A percentile compares a stretch with the other conserved stretches of the same genome.
Conservation (phyloP, 2,329 filamentous ascomycete species). For the Pseudogymnoascus sp. region DNA sequence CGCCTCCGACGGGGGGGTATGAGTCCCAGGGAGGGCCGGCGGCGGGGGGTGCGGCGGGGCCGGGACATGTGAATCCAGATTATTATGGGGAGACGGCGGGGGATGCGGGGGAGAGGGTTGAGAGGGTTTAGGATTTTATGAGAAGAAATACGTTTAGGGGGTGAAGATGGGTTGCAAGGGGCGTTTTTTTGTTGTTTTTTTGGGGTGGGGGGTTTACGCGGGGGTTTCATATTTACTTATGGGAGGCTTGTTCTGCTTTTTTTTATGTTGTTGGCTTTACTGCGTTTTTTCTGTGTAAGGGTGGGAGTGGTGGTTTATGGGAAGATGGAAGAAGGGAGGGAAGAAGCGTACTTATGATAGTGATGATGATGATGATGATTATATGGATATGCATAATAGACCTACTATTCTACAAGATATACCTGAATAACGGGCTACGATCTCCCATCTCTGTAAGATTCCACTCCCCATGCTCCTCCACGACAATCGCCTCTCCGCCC, state of each 20-base stretch:
- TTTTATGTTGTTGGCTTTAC: background rate
- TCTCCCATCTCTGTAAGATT: conserved; percentile 13
- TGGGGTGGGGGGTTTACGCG: background rate
- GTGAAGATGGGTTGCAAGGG: background rate
- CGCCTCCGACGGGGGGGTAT: background rate
- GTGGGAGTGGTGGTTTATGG: background rate
- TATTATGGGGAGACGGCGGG: background rate
- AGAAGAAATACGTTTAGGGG: background rate
- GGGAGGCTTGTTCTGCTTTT: background rate
- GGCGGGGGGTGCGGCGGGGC: background rate
- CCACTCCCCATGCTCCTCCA: background rate
- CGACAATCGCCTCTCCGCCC: background rate
- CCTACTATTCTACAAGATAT: conserved; percentile 1
- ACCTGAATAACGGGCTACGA: conserved; percentile 14
- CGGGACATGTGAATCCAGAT: background rate
- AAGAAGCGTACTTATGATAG: background rate
- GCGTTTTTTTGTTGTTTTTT: background rate
- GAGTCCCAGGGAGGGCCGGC: background rate
- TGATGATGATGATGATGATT: background rate
- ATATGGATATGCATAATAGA: conserved; percentile 8
- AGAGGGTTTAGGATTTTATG: background rate
- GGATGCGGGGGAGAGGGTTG: background rate
- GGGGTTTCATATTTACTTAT: background rate
- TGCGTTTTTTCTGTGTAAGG: background rate
- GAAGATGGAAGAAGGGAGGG: background rate